These are phyloP conservation scores for Alternaria sp. DNA, from an alignment of 2,329 filamentous ascomycete species.

Conservation along the genomic window DNA sequence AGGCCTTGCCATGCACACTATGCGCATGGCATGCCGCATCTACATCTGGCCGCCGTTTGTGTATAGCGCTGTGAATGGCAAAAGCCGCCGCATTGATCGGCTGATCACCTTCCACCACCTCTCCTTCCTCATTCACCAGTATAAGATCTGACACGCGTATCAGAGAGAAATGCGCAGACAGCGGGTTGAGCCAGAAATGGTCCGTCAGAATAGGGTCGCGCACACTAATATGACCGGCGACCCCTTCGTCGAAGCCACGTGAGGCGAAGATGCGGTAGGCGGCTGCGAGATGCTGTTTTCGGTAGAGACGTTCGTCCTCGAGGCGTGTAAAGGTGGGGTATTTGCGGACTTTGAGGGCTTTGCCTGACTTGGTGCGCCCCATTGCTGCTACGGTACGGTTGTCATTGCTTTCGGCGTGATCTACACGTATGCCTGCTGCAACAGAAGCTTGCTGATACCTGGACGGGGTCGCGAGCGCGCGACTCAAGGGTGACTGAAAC, in stretches of 20 bases:
- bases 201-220: conserved; percentile 47
- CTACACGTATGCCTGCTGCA: conserved; percentile 31
- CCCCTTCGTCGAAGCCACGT: conserved; percentile 52
- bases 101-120: conserved; percentile 52
- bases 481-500: not conserved
- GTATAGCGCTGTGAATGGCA: conserved; percentile 57
- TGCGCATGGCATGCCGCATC: conserved; percentile 57
- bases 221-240: conserved; percentile 58
- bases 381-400: conserved; percentile 57
- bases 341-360: conserved; percentile 56
- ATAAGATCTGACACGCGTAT: conserved; percentile 55
- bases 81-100: conserved; percentile 58
- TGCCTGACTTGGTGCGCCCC: conserved; percentile 57
- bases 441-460: conserved; percentile 25
- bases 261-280: conserved; percentile 53
- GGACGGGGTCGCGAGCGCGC: conserved; percentile 23
- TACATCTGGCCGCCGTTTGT: conserved; percentile 48
- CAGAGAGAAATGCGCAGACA: conserved; percentile 56
- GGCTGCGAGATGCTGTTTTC: conserved; percentile 57
- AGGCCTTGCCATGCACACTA: conserved; percentile 58
- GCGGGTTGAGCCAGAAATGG: conserved; percentile 54
- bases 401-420: conserved; percentile 47
- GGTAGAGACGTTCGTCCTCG: conserved; percentile 54
- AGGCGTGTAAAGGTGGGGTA: conserved; percentile 53
- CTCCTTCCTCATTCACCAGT: conserved; percentile 54